Percentiles rank a stretch among this genome's conserved stretches.
These are phyloP conservation scores for Nyssa sinensis DNA, from an alignment of 148 eudicot species.

Conservation along the genomic window DNA sequence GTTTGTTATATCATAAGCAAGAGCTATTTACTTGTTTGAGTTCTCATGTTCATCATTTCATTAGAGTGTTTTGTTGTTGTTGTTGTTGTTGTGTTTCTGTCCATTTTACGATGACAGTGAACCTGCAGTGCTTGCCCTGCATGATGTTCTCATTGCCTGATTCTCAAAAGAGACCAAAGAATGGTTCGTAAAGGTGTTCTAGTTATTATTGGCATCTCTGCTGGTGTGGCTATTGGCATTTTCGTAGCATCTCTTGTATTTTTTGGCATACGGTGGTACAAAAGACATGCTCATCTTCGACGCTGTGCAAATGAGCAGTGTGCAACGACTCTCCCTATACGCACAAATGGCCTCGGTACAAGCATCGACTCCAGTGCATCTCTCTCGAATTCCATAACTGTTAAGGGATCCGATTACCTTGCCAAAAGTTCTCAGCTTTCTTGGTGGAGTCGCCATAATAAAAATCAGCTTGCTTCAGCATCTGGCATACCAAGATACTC, in stretches of 20 bases:
- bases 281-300: constrained; percentile 41
- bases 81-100: background rate
- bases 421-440: constrained; percentile 37
- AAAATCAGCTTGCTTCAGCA: constrained; percentile 56
- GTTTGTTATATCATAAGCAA: background rate
- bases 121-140: constrained; percentile 23
- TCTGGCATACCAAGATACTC: constrained; percentile 82
- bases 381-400: constrained; percentile 39
- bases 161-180: constrained; percentile 32
- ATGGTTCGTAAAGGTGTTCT: constrained; percentile 53
- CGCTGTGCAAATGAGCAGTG: constrained; percentile 28
- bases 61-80: background rate
- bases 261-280: constrained; percentile 64
- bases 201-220: constrained; percentile 62
- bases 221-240: constrained; percentile 71
- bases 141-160: constrained; percentile 55
- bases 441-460: constrained; percentile 64
- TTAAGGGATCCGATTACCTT: constrained; percentile 36
- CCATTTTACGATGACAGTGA: constrained; percentile 10
- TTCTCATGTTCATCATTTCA: background rate
- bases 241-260: constrained; percentile 49
- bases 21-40: background rate
- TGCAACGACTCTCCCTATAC: constrained; percentile 47
- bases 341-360: constrained; percentile 54
- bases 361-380: constrained; percentile 61